phyloP scores from a whole-genome alignment of 192 early-diverging fungal genomes.

The Backusella macrospora region DNA sequence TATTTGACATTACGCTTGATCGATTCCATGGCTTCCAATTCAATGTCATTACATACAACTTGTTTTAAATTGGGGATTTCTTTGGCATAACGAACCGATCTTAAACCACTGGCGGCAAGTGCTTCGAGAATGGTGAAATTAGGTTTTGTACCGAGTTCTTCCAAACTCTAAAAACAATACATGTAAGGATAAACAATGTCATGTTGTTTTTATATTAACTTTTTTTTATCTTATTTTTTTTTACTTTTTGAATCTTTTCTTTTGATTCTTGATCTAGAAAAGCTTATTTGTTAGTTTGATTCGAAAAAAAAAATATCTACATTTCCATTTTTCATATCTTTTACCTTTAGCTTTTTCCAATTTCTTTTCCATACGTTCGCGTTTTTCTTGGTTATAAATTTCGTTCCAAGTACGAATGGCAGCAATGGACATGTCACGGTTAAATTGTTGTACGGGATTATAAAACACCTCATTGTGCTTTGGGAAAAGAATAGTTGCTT shows the following conservation, averaged over 20 bases:
- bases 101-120: conserved; percentile 90
- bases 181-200: not conserved
- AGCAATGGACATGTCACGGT: conserved; percentile 97
- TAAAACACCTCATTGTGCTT: conserved; percentile 95
- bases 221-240: not conserved
- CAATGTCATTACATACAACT: conserved; percentile 93
- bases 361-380: conserved; percentile 59
- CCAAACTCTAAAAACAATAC: conserved; percentile 7
- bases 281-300: not conserved
- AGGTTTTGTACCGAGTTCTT: conserved; percentile 2
- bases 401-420: conserved; percentile 93
- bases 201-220: no score
- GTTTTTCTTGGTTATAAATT: conserved; percentile 67
- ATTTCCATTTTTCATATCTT: no score
- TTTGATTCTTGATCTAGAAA: conserved; percentile 5
- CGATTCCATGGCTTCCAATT: conserved; percentile 83
- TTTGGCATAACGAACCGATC: conserved; percentile 96
- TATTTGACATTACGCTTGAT: conserved; percentile 85
- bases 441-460: conserved; percentile 98
- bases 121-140: conserved; percentile 85
- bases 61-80: conserved; percentile 79
- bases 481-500: conserved; percentile 84
- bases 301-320: not conserved
- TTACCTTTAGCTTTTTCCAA: conserved; percentile 39
- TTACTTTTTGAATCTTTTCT: conserved; percentile 18